Base-by-base conservation (phyloP, 352 stramenopile species). In the Aphanomyces stellatus region DNA sequence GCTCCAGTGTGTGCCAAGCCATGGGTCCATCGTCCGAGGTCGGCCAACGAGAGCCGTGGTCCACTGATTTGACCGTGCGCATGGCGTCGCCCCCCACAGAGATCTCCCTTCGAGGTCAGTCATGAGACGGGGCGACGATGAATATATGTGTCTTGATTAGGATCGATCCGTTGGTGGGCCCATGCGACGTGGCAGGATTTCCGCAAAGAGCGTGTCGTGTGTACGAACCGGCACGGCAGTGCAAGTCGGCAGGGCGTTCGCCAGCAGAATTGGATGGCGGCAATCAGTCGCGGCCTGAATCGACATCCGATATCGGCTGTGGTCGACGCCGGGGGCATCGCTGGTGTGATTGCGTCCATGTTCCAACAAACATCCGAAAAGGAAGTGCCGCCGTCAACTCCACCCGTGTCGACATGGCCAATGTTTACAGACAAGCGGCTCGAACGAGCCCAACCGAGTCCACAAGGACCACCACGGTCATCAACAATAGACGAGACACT, bases 281-380 rank as follows among this genome's bases (percentile, higher is more conserved):
- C 85, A 5, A 46, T 93, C 24, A 73, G 78, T 51, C 81, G 85
- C 11, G 85, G 85, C 4, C 72, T 93, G 15, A 89, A 88, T 28
- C 81, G 85, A 7, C 77, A 90, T 51, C 85, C 82, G 4, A 74
- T 93, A 19, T 81, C 85, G 22, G 88, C 78, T 0, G 80, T 93
- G 28, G 90, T 77, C 51, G 85, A 93, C 71, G 78, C 81, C 53
- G 82, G 79, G 37, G 85, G 85, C 3, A 73, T 93, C 24, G 83
- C 74, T 19, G 71, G 75, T 43, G 60, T 90, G 3, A 53, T 93
- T 11, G 80, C 72, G 3, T 51, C 59, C 8, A 67, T 87, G 31
- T 55, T 84, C 15, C 46, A 61, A 1, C 25, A n/a, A n/a, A n/a
- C n/a, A n/a, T n/a, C n/a, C n/a, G n/a, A n/a, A n/a, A n/a, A n/a